Percentiles rank a stretch among this genome's conserved stretches.
Conservation (phyloP, 169 alveolate species). For the Fabrea salina region DNA sequence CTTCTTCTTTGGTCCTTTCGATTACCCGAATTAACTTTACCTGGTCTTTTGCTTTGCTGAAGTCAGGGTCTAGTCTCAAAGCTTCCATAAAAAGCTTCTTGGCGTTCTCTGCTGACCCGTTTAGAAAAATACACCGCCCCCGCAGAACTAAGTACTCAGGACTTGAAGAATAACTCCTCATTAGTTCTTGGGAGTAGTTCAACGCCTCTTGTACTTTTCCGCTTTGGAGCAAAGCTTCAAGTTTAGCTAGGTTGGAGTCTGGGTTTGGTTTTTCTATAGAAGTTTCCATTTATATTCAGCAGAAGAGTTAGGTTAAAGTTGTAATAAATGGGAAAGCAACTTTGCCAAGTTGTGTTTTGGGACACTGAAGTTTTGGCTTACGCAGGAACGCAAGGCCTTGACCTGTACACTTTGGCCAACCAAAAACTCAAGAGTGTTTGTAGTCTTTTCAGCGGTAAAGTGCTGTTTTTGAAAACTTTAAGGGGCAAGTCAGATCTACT, state of each 20-base stretch:
- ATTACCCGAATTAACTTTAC: constrained; percentile 39
- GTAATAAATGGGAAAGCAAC: no score
- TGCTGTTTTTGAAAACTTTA: no score
- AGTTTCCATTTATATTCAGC: no score
- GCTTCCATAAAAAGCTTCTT: constrained; percentile 52
- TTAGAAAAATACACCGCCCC: constrained; percentile 31
- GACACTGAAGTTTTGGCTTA: no score
- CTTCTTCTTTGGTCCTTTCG: constrained; percentile 57
- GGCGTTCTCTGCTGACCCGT: constrained; percentile 43
- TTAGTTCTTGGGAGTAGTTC: constrained; percentile 7
- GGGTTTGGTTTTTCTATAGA: no score
- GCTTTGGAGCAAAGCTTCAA: constrained; percentile 27
- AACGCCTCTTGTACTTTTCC: constrained; percentile 35
- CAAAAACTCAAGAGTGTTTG: no score
- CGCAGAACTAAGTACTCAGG: constrained; percentile 43
- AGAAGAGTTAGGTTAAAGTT: no score
- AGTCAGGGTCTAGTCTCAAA: constrained; percentile 52
- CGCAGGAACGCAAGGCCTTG: no score
- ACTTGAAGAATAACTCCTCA: constrained; percentile 9
- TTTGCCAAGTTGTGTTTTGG: no score
- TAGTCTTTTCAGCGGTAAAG: no score
- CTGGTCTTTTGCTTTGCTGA: constrained; percentile 33
- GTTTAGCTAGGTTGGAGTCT: not conserved
- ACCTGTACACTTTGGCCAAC: no score
- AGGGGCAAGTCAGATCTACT: no score